Base-by-base conservation (phyloP, 345 rosid species). In the Eucalyptus globulus region DNA sequence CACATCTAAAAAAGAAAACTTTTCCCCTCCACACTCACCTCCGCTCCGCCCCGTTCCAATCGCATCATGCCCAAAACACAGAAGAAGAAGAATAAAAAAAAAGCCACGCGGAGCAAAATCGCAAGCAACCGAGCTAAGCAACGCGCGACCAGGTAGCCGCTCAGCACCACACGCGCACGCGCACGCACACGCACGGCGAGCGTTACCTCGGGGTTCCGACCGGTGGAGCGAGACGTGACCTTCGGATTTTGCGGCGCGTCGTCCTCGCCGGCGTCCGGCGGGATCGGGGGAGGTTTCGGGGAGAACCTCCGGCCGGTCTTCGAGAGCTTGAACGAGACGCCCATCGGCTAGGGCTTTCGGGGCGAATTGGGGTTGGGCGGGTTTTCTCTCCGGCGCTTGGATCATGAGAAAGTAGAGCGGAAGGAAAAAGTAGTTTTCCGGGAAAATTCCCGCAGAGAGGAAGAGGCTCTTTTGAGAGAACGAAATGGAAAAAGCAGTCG, bases 201-300 rank as follows among this genome's bases (percentile, higher is more conserved):
- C 53, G 27, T 17, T 49, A 56, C 54, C 87, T 93, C 93, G 34
- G 88, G 37, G 85, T 93, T 94, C 87, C 81, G 93, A 43, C 89
- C 50, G 9, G 24, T 86, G 62, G 86, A 45, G 89, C 56, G 81
- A 50, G 92, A 93, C 72, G 87, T 87, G 87, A 90, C 93, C 91
- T 93, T 89, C 81, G 93, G 88, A 86, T 92, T 89, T 45, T 92
- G 92, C 2, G 94, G 92, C 50, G 87, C 93, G 51, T 91, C 95
- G 88, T 91, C 92, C 13, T 37, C 60, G 67, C 89, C 92, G 14
- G 40, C 72, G 67, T 91, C 92, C 91, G 89, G 88, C 87, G 90
- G 88, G 83, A 89, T 93, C 90, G 93, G 85, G 87, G 91, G 76
- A 83, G 93, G 91, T 91, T 90, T 96, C 5, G 97, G 94, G 50